Evolutionary conservation across 495 filamentous ascomycete species (phyloP).

Genomic region (Aspergillus egyptiacus): DNA sequence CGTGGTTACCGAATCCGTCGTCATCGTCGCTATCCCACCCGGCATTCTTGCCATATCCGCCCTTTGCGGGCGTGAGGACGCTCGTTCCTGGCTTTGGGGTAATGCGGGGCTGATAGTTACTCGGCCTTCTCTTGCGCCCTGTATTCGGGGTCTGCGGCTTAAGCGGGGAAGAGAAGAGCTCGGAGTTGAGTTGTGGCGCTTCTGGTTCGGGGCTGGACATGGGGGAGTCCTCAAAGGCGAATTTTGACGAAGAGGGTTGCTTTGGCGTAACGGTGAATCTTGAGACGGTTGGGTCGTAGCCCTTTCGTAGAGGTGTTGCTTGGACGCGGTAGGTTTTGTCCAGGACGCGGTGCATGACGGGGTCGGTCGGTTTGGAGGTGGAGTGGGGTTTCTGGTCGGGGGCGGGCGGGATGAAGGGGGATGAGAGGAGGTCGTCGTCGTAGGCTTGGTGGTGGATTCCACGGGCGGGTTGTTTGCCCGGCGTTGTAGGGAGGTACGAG

Average conservation of each 20-base stretch:
- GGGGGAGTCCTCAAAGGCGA: constrained; percentile 48
- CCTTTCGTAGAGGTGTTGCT: constrained; percentile 72
- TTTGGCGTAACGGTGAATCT: constrained; percentile 38
- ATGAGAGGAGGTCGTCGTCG: constrained; percentile 36
- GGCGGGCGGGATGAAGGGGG: constrained; percentile 46
- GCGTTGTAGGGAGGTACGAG: constrained; percentile 41
- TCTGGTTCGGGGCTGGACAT: constrained; percentile 73
- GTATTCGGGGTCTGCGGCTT: constrained; percentile 34
- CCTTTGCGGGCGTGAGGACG: constrained; percentile 62
- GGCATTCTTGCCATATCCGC: constrained; percentile 20
- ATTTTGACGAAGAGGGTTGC: constrained; percentile 21
- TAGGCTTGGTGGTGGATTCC: constrained; percentile 2
- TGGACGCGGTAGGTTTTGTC: constrained; percentile 92
- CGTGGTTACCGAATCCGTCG: constrained; percentile 43
- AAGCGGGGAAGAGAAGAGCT: constrained; percentile 76
- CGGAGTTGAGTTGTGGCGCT: constrained; percentile 72
- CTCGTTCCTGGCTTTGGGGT: constrained; percentile 67
- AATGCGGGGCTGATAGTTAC: constrained; percentile 28
- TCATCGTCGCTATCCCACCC: constrained; percentile 60
- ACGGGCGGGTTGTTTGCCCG: constrained; percentile 20
- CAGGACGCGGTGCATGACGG: constrained; percentile 77
- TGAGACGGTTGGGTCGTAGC: constrained; percentile 28
- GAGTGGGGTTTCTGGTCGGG: constrained; percentile 29
- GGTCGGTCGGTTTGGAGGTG: constrained; percentile 45
- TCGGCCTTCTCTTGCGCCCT: constrained; percentile 32